phyloP scores from a whole-genome alignment of 2,329 filamentous ascomycete genomes.

The Talaromyces marneffei region DNA sequence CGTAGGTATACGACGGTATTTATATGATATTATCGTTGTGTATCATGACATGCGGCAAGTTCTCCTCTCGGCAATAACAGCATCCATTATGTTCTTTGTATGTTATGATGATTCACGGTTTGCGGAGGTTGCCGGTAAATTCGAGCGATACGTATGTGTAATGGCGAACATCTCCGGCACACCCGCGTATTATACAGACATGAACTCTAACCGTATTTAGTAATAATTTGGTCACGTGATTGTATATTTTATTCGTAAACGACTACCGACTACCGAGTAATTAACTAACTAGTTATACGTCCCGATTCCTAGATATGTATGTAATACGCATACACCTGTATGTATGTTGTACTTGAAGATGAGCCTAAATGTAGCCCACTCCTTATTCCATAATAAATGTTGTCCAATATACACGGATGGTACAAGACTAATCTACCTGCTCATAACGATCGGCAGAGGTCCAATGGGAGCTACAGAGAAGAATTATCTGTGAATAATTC shows the following conservation, averaged over 20 bases:
- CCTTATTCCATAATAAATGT: neutral
- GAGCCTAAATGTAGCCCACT: neutral
- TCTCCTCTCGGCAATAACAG: neutral
- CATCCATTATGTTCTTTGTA: neutral
- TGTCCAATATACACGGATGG: neutral
- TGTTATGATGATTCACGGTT: neutral
- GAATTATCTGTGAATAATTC: neutral
- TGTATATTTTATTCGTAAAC: too few relatives aligned
- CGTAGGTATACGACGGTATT: neutral
- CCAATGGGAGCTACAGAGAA: neutral
- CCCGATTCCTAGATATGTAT: too few relatives aligned
- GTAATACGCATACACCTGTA: neutral
- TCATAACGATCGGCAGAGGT: conserved; percentile 1
- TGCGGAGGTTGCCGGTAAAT: neutral
- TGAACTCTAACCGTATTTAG: too few relatives aligned
- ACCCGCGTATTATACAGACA: too few relatives aligned
- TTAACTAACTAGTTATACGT: too few relatives aligned
- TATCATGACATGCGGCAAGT: neutral
- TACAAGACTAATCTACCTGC: neutral
- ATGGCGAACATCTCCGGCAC: too few relatives aligned
- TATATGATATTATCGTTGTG: neutral
- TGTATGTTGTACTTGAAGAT: neutral
- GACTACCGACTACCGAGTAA: too few relatives aligned
- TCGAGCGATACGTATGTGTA: neutral
- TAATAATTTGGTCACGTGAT: too few relatives aligned